Conservation (phyloP, 352 stramenopile species). For the Pythium aphanidermatum region DNA sequence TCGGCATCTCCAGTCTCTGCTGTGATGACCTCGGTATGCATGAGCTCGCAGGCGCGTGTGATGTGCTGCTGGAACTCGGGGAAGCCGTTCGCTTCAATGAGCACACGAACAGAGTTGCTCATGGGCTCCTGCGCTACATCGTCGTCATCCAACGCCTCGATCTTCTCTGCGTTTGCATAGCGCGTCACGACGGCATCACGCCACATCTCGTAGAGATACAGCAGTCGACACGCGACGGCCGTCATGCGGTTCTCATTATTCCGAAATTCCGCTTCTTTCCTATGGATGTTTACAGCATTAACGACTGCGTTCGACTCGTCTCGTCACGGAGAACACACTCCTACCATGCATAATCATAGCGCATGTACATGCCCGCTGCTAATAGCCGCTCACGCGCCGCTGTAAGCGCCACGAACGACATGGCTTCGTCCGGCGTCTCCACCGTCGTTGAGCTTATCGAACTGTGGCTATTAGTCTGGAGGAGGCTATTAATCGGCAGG, state of each 20-base stretch:
- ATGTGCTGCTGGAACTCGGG: constrained; percentile 35
- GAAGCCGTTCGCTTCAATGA: constrained; percentile 53
- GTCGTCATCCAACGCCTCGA: constrained; percentile 16
- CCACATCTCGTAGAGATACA: constrained; percentile 66
- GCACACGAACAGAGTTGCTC: constrained; percentile 4
- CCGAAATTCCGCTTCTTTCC: constrained; percentile 65
- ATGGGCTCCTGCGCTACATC: not conserved
- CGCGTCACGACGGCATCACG: not conserved
- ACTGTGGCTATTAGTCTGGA: too few species aligned
- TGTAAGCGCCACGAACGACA: constrained; percentile 6
- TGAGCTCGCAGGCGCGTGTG: constrained; percentile 30
- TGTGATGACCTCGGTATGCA: constrained; percentile 38
- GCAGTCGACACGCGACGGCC: constrained; percentile 54
- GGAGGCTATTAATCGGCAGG: too few species aligned
- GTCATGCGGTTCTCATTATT: constrained; percentile 37
- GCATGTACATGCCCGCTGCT: constrained; percentile 58
- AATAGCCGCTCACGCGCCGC: constrained; percentile 44
- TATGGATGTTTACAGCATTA: constrained; percentile 7
- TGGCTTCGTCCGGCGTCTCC: not conserved
- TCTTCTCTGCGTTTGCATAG: not conserved
- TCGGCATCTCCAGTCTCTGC: constrained; percentile 18
- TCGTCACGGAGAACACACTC: constrained; percentile 3
- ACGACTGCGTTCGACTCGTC: not conserved
- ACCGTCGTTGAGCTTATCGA: too few species aligned
- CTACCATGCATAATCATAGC: constrained; percentile 83